Base-by-base conservation (phyloP, 345 rosid genomes). In the Salix viminalis region DNA sequence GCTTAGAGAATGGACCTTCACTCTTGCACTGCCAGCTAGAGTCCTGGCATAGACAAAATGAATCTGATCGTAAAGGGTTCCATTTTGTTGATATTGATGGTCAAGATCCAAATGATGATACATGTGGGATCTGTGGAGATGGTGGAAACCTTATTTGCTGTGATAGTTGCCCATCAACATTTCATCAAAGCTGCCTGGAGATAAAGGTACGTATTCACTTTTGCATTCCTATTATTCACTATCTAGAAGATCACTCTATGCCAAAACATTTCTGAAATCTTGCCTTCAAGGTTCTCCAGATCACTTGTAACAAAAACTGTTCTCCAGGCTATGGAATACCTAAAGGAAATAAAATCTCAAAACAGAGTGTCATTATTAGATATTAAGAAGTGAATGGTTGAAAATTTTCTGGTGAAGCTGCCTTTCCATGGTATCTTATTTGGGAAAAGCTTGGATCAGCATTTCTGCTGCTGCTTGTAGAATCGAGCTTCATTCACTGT, bases 91-190 rank as follows among this genome's bases (percentile, higher is more conserved):
- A 93, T 73, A 83, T 86, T 80, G 80, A 70, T 79, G 87, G 86
- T 54, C 92, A 88, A 62, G 99, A 95, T 82, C 97, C 92, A 69
- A 95, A 89, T 75, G 99, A 95, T 76, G 99, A 95, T 85, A 91
- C 99, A 21, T 95, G 99, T 88, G 98, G 91, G 67, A 85, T 91
- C 64, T 95, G 99, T 83, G 99, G 98, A 71, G 99, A 95, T 88
- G 99, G 99, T 62, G 99, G 99, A 79, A 87, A 89, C 74, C 88
- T 95, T 81, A 84, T 89, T 77, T 95, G 99, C 79, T 95, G 98
- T 67, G 99, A 95, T 67, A 82, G 96, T 79, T 95, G 99, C 85
- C 98, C 99, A 67, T 93, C 99, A 72, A 93, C 99, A 12, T 95
- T 95, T 83, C 99, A 95, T 83, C 91, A 89, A 79, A 86, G 86